Conservation (phyloP, 805 yeast genomes). For the Kodamaea kakaduensis region DNA sequence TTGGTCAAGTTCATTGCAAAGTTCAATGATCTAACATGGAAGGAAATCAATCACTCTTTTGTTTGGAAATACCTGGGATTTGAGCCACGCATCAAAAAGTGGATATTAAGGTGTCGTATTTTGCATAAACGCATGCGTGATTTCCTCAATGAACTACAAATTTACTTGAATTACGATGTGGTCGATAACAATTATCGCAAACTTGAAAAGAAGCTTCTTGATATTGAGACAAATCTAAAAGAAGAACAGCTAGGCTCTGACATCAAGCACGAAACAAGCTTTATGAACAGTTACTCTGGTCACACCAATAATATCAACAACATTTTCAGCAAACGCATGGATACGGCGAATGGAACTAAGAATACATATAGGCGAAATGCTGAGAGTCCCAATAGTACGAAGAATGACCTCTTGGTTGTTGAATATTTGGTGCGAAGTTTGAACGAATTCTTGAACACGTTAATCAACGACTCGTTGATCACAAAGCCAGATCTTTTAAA, state of each 20-base stretch:
- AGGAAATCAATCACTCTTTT: slow-evolving; percentile 57
- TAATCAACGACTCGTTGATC: slow-evolving; percentile 62
- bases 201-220: slow-evolving; percentile 27
- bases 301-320: slow-evolving; percentile 17
- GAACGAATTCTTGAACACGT: slow-evolving; percentile 56
- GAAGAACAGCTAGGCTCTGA: slow-evolving; percentile 13
- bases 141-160: slow-evolving; percentile 51
- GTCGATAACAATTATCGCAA: slow-evolving; percentile 51
- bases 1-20: slow-evolving; percentile 60
- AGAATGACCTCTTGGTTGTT: slow-evolving; percentile 2
- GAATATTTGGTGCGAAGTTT: slow-evolving; percentile 43
- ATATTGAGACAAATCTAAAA: slow-evolving; percentile 9
- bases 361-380: slow-evolving; percentile 6
- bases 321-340: slow-evolving; percentile 22
- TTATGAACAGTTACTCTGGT: slow-evolving; percentile 9
- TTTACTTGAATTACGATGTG: slow-evolving; percentile 55
- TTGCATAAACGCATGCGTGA: slow-evolving; percentile 56
- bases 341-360: slow-evolving; percentile 5
- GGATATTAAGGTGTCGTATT: slow-evolving; percentile 53
- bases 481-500: slow-evolving; percentile 54
- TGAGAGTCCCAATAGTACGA: slow-evolving; percentile 1
- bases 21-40: slow-evolving; percentile 65
- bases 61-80: slow-evolving; percentile 60
- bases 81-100: slow-evolving; percentile 41
- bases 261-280: slow-evolving; percentile 8